Evolutionary conservation across 306 rosid genomes (phyloP).

Genomic region (Trifolium fragiferum): DNA sequence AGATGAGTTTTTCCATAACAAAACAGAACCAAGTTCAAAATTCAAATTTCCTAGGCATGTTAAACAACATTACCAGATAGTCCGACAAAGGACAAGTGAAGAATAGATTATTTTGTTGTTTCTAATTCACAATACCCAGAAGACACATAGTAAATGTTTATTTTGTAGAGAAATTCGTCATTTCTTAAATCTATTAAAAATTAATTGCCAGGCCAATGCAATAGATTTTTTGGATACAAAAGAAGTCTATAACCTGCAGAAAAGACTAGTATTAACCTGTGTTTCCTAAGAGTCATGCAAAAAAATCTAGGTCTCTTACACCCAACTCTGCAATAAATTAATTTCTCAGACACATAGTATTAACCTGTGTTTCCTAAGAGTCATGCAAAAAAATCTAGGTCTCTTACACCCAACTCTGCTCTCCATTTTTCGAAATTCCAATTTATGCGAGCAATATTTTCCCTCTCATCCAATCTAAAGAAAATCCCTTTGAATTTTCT

Average conservation of each 20-base stretch:
- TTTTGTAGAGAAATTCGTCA: background rate
- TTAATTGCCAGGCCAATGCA: no score
- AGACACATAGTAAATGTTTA: background rate
- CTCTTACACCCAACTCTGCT: no score
- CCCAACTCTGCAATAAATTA: no score
- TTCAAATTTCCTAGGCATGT: background rate
- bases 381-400: background rate
- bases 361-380: background rate
- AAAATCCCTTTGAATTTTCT: background rate
- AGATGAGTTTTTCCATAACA: background rate
- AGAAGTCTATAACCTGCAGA: no score
- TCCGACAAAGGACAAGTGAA: background rate
- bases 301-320: background rate
- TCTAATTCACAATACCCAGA: background rate
- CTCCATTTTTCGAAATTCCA: no score
- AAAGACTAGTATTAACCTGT: no score
- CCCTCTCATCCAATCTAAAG: background rate
- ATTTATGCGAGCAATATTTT: background rate
- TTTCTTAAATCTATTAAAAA: no score
- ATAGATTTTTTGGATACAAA: no score
- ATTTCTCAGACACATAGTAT: no score
- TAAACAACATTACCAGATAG: background rate
- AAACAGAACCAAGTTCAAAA: background rate
- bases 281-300: background rate
- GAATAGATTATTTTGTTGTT: background rate